Percentiles rank a stretch among this genome's conserved stretches.
phyloP scores from a whole-genome alignment of 1,139 yeast species.

The Zygosaccharomyces sapae region DNA sequence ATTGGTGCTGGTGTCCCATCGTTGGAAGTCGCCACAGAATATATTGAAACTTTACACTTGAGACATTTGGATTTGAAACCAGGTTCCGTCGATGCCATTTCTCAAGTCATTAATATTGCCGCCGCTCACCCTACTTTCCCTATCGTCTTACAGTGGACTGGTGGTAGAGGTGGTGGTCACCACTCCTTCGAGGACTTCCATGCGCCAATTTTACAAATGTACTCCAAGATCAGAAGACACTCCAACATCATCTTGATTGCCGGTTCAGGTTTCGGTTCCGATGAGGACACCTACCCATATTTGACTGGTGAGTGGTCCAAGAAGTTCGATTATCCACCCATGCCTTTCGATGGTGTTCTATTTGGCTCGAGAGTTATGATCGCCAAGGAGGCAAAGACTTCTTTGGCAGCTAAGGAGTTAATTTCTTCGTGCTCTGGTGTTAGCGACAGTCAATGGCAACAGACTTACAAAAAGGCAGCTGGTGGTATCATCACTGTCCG shows the following conservation, averaged over 20 bases:
- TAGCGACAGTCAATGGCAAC: constrained; percentile 84
- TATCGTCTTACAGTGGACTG: constrained; percentile 97
- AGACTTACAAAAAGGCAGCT: constrained; percentile 87
- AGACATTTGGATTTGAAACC: constrained; percentile 96
- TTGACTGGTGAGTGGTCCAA: constrained; percentile 95
- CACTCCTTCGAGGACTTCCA: constrained; percentile 99
- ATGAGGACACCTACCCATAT: constrained; percentile 94
- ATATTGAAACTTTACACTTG: constrained; percentile 85
- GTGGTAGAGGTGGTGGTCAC: constrained; percentile 99
- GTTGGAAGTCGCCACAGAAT: constrained; percentile 92
- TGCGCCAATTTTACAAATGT: constrained; percentile 93
- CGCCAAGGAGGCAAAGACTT: constrained; percentile 92
- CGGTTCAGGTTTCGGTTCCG: constrained; percentile 98
- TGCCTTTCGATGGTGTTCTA: constrained; percentile 98
- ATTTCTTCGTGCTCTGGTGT: constrained; percentile 91
- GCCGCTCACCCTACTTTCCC: constrained; percentile 96
- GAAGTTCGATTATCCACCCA: constrained; percentile 83
- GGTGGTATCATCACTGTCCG: constrained; percentile 96
- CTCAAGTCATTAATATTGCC: constrained; percentile 83
- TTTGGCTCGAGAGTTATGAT: constrained; percentile 97
- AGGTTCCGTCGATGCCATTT: constrained; percentile 91
- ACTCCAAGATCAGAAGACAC: constrained; percentile 89
- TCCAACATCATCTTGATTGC: constrained; percentile 85
- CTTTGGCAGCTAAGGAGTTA: constrained; percentile 88
- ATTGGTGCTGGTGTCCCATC: constrained; percentile 99